Evolutionary conservation across 139 green algal species (phyloP).

Genomic region (Auxenochlorella pyrenoidosa): DNA sequence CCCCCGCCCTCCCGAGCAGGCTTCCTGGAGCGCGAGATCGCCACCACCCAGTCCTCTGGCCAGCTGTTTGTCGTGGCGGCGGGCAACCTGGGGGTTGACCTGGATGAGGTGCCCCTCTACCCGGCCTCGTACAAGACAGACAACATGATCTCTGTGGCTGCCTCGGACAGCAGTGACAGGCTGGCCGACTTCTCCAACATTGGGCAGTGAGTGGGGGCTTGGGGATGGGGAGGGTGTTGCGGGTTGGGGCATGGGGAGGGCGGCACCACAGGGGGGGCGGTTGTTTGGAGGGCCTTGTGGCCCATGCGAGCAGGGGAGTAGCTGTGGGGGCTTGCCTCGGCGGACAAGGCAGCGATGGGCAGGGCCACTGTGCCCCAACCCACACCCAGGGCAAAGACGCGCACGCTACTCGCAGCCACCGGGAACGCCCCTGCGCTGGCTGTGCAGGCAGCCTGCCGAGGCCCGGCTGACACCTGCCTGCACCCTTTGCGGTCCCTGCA

Average conservation of each 20-base stretch:
- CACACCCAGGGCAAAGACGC: too few relatives aligned
- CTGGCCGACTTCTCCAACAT: constrained; percentile 41
- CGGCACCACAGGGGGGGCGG: neutral
- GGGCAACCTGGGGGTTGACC: constrained; percentile 50
- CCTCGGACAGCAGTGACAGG: constrained; percentile 20
- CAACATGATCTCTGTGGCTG: constrained; percentile 50
- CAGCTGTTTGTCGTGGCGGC: constrained; percentile 57
- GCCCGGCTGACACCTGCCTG: too few relatives aligned
- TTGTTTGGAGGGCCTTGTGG: too few relatives aligned
- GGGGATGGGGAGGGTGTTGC: neutral
- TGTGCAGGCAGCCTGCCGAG: too few relatives aligned
- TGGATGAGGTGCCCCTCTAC: constrained; percentile 48
- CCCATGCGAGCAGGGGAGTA: too few relatives aligned
- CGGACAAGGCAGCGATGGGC: too few relatives aligned
- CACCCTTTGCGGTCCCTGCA: neutral
- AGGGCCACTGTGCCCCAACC: too few relatives aligned
- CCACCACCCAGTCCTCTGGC: neutral
- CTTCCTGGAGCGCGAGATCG: constrained; percentile 46
- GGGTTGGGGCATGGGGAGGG: neutral
- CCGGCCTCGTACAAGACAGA: constrained; percentile 38
- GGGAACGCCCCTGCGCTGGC: too few relatives aligned
- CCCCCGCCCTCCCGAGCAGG: neutral
- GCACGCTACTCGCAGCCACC: too few relatives aligned
- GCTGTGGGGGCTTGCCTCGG: too few relatives aligned
- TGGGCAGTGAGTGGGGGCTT: constrained; percentile 16